Base-by-base conservation (phyloP, 139 green algal species). In the Eudorina sp. region DNA sequence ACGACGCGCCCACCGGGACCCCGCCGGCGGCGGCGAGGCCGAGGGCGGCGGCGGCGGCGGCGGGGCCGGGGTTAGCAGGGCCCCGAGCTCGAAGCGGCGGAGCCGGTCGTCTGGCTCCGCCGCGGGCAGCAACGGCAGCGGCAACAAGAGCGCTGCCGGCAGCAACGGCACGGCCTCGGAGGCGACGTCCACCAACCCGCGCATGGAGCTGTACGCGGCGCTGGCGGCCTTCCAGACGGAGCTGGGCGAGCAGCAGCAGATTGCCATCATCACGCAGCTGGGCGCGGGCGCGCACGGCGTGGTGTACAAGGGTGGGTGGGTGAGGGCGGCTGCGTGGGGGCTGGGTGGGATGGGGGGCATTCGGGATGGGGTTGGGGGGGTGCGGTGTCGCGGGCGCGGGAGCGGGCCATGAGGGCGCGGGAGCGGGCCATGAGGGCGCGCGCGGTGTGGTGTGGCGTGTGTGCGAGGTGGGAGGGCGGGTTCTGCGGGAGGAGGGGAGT, bases 231-330 rank as follows among this genome's bases (percentile, higher is more conserved):
- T 85, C 9, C 78, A 85, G 78, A 43, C 25, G 7, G 78, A 85
- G 78, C 55, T 85, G 53, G 78, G 78, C 25, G 78, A 85, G 78
- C 55, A 74, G 78, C 77, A 85, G 78, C 78, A 85, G 55, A 53
- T 85, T 40, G 55, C 23, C 21, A 85, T 85, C 55, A 74, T 43
- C 36, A 34, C 31, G 31, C 78, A 85, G 78, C 78, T 85, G 55
- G 78, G 78, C 4, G 78, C 78, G 1, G 78, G 78, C 4, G 78
- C 78, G 40, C 78, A 85, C 38, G 78, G 78, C 40, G 55, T 85
- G 16, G 78, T 85, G 78, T 85, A 85, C 55, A 85, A 55, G 78
- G 78, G 78, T 85, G 55, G 18, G 76, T 53, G 16, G 6, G 75
- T 2, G 29, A 19, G 66, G 66, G 34, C 13, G n/a, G 68, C 36